Evolutionary conservation across 176 grass and related monocot genomes (phyloP), one percentile per base, ranked within the genome.

Genomic region (Calamus simplicifolius): DNA sequence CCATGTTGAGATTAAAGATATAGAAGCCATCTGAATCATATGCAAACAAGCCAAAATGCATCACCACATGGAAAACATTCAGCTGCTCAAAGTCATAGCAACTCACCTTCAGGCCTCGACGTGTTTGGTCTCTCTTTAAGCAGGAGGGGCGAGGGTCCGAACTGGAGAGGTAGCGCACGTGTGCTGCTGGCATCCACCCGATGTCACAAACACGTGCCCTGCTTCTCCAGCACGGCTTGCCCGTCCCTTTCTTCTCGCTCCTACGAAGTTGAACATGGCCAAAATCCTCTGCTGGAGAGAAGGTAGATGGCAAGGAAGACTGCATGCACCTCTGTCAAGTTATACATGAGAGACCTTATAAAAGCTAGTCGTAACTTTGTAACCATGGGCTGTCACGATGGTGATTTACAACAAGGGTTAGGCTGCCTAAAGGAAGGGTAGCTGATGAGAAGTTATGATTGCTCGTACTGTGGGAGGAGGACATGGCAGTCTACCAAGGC

Each of bases 151-250:
- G 38, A 25, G 48, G 4, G 5, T 27, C 56, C 56, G 56, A 58
- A 25, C 56, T 17, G 56, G 56, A 58, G 56, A 58, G 4, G 21
- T 19, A 25, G 25, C 10, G 62, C 62, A 64, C 48, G 62, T 25
- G 62, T 64, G 59, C 59, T 7, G 13, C 62, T 48, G 19, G 15
- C 59, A 19, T 6, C 31, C 2, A 13, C 3, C 21, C 17, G 29
- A 12, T 64, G 62, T 18, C 43, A 17, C 13, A 48, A 64, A 50
- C 62, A 51, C 62, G 62, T 51, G 62, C 48, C 62, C 62, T 51
- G 62, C 62, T 64, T 64, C 62, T 51, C 62, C 38, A 28, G 48
- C 62, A 51, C 48, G 15, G 62, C 48, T 64, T 48, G 48, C 48
- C 43, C 19, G 4, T 27, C 62, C 62, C 26, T 27, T 58, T 25